Percentiles rank a stretch among this genome's conserved stretches.
Evolutionary conservation across 306 rosid genomes (phyloP).

Genomic region (Nissolia schottii): DNA sequence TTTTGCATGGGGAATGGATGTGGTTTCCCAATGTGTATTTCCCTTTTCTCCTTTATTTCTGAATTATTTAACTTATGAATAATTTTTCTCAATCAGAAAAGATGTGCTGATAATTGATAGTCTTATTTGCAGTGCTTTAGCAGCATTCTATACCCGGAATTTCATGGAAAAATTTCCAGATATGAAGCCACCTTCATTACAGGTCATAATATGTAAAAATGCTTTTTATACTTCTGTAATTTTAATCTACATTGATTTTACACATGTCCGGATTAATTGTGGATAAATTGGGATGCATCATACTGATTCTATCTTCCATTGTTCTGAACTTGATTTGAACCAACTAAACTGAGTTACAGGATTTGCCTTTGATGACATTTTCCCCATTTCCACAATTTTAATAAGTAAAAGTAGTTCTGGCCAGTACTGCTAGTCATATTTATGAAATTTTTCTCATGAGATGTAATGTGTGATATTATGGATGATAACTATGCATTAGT

Average conservation of each 20-base stretch:
- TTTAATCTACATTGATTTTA: slow-evolving; percentile 9
- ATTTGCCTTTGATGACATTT: not conserved
- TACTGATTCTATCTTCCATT: not conserved
- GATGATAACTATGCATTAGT: not conserved
- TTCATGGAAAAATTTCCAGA: slow-evolving; percentile 75
- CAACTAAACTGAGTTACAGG: not conserved
- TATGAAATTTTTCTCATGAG: not conserved
- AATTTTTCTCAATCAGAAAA: not conserved
- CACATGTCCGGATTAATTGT: not conserved
- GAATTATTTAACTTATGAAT: not conserved
- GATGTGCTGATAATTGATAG: slow-evolving; percentile 19
- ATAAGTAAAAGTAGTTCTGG: not conserved
- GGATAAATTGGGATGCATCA: slow-evolving; percentile 9
- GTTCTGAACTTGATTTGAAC: slow-evolving; percentile 11
- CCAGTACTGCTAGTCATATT: not conserved
- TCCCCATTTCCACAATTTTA: not conserved
- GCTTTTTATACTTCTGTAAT: slow-evolving; percentile 7
- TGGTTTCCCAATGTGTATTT: not conserved
- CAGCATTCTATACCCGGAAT: slow-evolving; percentile 92
- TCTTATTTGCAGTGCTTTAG: slow-evolving; percentile 74
- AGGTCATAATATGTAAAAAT: slow-evolving; percentile 53
- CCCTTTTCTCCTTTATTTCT: not conserved
- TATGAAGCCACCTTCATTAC: slow-evolving; percentile 81
- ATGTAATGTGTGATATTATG: not conserved
- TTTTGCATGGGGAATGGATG: not conserved